Percentiles rank a stretch among this genome's conserved stretches.
Conservation (phyloP, 805 yeast genomes). For the Hanseniaspora clermontiae region DNA sequence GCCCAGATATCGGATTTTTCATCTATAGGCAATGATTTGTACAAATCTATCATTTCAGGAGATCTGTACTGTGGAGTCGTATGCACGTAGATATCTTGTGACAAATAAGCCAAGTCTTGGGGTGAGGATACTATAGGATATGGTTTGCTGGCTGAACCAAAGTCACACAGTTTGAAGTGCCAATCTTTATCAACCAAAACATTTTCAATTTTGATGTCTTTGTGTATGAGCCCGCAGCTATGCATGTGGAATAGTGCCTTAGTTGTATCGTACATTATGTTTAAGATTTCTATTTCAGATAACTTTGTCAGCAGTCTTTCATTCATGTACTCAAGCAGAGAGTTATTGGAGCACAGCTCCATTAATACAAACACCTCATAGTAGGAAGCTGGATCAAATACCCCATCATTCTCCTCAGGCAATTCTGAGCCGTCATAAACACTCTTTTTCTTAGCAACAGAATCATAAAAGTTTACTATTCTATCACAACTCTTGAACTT, state of each 20-base stretch:
- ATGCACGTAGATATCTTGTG: slow-evolving; percentile 74
- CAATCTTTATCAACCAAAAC: slow-evolving; percentile 63
- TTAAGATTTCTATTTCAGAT: slow-evolving; percentile 60
- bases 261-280: slow-evolving; percentile 71
- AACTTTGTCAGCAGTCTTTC: slow-evolving; percentile 66
- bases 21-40: slow-evolving; percentile 71
- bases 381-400: slow-evolving; percentile 21
- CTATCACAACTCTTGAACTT: slow-evolving; percentile 41
- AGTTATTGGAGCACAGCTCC: slow-evolving; percentile 84
- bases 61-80: slow-evolving; percentile 93
- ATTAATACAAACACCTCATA: slow-evolving; percentile 84
- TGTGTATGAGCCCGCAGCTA: slow-evolving; percentile 51
- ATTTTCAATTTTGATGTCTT: slow-evolving; percentile 91
- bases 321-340: slow-evolving; percentile 86
- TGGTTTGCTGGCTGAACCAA: slow-evolving; percentile 63
- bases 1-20: slow-evolving; percentile 97
- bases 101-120: slow-evolving; percentile 55
- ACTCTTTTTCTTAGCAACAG: slow-evolving; percentile 52
- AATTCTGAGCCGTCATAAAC: not conserved
- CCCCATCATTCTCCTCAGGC: slow-evolving; percentile 21
- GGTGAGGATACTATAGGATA: slow-evolving; percentile 57
- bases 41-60: slow-evolving; percentile 91
- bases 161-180: slow-evolving; percentile 77
- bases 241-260: slow-evolving; percentile 81
- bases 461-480: slow-evolving; percentile 60